These are phyloP conservation scores for Asterochloris erici DNA, from an alignment of 139 green algal genomes.

Conservation along the genomic window DNA sequence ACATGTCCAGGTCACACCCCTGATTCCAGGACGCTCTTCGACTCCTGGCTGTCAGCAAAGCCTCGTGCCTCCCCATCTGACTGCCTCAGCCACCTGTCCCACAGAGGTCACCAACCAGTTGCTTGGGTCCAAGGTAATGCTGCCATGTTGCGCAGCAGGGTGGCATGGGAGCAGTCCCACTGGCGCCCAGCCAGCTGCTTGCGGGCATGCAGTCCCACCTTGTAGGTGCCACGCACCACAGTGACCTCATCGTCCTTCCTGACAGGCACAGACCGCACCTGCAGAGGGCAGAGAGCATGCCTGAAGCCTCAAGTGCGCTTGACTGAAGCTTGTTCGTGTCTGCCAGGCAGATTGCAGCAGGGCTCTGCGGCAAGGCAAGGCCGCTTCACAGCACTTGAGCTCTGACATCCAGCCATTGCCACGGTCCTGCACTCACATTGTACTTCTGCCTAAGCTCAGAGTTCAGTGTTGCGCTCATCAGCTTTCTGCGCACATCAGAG, in stretches of 20 bases:
- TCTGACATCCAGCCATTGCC: no score
- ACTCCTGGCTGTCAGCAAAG: no score
- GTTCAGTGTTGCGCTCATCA: conserved; percentile 95
- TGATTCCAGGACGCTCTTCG: not conserved
- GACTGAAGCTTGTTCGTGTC: not conserved
- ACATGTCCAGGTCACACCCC: not conserved
- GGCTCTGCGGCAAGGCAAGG: no score
- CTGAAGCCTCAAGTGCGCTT: conserved; percentile 1
- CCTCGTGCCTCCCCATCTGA: no score
- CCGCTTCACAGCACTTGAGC: no score
- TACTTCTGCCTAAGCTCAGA: conserved; percentile 92
- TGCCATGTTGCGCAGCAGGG: not conserved
- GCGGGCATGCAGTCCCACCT: conserved; percentile 43
- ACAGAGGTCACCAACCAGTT: no score
- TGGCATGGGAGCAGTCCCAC: not conserved
- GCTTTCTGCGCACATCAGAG: conserved; percentile 80
- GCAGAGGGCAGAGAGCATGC: conserved; percentile 4
- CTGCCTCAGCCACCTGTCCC: no score
- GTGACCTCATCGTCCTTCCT: conserved; percentile 99
- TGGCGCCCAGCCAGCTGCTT: not conserved
- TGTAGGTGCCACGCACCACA: conserved; percentile 94
- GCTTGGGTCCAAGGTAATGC: not conserved
- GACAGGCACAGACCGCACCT: conserved; percentile 92
- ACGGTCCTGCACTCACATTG: conserved; percentile 40
- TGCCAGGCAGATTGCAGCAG: not conserved